Evolutionary conservation across 2,329 filamentous ascomycete species (phyloP).

Genomic region (Fusarium pseudonygamai): DNA sequence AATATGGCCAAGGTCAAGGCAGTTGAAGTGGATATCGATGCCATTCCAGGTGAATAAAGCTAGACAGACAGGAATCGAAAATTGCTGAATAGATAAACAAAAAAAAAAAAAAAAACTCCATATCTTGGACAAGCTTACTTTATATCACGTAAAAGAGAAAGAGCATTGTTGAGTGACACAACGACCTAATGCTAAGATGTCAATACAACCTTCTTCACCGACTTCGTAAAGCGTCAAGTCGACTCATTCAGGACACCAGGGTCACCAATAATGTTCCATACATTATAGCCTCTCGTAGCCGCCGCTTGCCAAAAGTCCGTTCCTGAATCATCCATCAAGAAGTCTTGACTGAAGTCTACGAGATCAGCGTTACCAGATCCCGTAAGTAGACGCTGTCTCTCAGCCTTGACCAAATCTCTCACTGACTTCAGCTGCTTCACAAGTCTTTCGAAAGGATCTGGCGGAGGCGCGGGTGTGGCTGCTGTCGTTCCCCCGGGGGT

Average conservation of each 20-base stretch:
- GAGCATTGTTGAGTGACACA: not conserved
- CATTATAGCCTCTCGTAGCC: conserved; percentile 34
- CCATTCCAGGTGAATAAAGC: conserved; percentile 7
- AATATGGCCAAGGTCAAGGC: conserved; percentile 59
- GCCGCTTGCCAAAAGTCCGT: conserved; percentile 42
- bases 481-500: conserved; percentile 9
- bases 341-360: conserved; percentile 35
- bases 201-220: not conserved
- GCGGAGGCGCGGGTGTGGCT: conserved; percentile 16
- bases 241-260: conserved; percentile 36
- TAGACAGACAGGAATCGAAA: not conserved
- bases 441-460: conserved; percentile 48
- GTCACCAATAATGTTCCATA: conserved; percentile 44
- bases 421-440: conserved; percentile 45
- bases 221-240: not conserved
- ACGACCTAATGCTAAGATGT: conserved; percentile 1
- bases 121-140: conserved; percentile 7
- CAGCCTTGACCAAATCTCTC: conserved; percentile 45
- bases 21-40: conserved; percentile 43
- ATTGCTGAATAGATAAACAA: not conserved
- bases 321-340: conserved; percentile 37
- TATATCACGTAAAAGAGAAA: not conserved
- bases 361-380: conserved; percentile 32
- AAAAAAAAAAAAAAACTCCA: not conserved
- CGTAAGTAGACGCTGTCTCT: conserved; percentile 42